Evolutionary conservation across 805 yeast genomes (phyloP).

Genomic region (Komagataella mondaviorum): DNA sequence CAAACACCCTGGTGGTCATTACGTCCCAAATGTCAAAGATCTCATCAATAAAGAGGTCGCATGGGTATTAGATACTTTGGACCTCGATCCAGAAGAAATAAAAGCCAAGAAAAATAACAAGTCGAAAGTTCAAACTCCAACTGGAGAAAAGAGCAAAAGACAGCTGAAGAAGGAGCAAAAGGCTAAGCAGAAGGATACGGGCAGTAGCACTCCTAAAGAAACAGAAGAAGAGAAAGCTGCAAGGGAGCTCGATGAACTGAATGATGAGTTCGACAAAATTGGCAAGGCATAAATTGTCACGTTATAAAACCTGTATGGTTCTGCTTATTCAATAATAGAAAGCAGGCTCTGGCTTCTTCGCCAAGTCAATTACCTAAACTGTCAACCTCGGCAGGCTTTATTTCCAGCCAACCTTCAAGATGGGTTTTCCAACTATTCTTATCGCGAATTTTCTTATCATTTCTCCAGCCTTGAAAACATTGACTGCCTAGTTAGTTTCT

Average conservation of each 20-base stretch:
- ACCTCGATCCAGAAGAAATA: background rate
- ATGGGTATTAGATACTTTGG: constrained; percentile 11
- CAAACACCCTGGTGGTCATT: constrained; percentile 94
- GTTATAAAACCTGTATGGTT: background rate
- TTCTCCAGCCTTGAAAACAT: background rate
- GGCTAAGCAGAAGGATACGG: background rate
- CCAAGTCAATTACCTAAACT: no score
- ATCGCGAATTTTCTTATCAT: background rate
- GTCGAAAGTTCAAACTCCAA: background rate
- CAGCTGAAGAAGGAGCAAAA: background rate
- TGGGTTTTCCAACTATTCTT: background rate
- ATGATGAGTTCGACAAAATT: background rate
- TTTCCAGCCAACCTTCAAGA: no score
- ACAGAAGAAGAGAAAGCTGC: background rate
- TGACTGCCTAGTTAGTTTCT: background rate
- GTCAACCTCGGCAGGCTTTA: no score
- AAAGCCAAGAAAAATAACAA: background rate
- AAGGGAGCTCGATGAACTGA: background rate
- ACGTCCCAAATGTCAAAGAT: constrained; percentile 77
- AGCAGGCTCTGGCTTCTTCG: no score
- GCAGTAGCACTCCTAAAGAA: background rate
- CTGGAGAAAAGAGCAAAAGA: background rate
- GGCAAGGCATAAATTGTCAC: background rate
- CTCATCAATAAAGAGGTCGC: constrained; percentile 18
- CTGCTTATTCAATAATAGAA: background rate